Evolutionary conservation across 1,284 basidiomycete species (phyloP).

Genomic region (Malassezia cuniculi): DNA sequence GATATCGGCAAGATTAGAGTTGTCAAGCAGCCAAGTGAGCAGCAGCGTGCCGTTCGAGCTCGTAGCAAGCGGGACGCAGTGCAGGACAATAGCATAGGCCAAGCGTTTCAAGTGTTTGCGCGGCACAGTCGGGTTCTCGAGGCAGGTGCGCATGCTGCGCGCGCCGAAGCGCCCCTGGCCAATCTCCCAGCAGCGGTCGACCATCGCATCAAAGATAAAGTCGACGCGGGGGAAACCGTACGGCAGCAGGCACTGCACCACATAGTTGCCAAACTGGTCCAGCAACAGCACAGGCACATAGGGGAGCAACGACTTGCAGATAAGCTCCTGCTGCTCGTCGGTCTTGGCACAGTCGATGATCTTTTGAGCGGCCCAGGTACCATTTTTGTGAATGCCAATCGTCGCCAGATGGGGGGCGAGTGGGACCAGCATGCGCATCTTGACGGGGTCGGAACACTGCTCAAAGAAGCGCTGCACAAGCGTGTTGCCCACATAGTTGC

Average conservation of each 20-base stretch:
- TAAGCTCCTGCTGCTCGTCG: conserved; percentile 72
- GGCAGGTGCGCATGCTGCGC: conserved; percentile 88
- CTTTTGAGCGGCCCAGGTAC: conserved; percentile 93
- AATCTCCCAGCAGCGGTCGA: conserved; percentile 94
- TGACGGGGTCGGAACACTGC: conserved; percentile 62
- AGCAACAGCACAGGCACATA: conserved; percentile 86
- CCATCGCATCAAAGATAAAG: conserved; percentile 95
- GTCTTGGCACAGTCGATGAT: conserved; percentile 77
- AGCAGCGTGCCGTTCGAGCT: conserved; percentile 92
- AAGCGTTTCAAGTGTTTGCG: conserved; percentile 59
- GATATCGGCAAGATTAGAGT: conserved; percentile 77
- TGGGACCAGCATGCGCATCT: conserved; percentile 80
- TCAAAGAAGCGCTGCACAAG: conserved; percentile 95
- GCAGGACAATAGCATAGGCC: conserved; percentile 82
- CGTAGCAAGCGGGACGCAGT: conserved; percentile 92
- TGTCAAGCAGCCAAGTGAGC: conserved; percentile 90
- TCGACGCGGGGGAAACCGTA: conserved; percentile 79
- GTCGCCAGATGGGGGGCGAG: conserved; percentile 86
- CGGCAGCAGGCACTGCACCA: conserved; percentile 83
- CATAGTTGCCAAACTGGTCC: conserved; percentile 96
- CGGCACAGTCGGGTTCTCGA: conserved; percentile 69
- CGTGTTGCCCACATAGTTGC: conserved; percentile 97
- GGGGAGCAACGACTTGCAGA: conserved; percentile 72
- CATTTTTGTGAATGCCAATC: conserved; percentile 98
- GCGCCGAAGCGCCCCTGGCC: conserved; percentile 93